Percentiles rank a stretch among this genome's conserved stretches.
phyloP scores from a whole-genome alignment of 2,329 filamentous ascomycete genomes.

The Verticillium isaacii region DNA sequence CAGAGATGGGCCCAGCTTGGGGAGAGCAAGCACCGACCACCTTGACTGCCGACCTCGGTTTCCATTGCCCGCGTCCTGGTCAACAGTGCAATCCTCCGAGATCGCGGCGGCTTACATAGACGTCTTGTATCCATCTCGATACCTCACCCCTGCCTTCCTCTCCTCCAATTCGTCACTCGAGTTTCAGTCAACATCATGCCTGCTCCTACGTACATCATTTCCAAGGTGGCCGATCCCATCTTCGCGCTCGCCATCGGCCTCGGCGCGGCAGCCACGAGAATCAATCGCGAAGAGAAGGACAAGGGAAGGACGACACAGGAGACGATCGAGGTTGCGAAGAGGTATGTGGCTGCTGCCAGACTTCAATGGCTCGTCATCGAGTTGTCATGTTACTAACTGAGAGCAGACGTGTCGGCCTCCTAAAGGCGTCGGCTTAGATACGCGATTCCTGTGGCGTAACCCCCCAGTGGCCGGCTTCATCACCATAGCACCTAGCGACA shows the following conservation, averaged over 20 bases:
- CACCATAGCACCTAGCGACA: slow-evolving; percentile 1
- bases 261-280: slow-evolving; percentile 49
- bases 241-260: slow-evolving; percentile 54
- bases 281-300: slow-evolving; percentile 56
- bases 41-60: neutral
- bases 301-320: slow-evolving; percentile 49
- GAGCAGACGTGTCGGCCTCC: slow-evolving; percentile 16
- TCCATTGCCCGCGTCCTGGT: neutral
- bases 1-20: neutral
- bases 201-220: slow-evolving; percentile 54
- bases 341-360: slow-evolving; percentile 22
- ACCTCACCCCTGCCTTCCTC: too few relatives aligned
- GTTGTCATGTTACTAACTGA: neutral
- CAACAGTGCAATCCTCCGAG: neutral
- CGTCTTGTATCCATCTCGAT: neutral
- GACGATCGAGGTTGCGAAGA: slow-evolving; percentile 41
- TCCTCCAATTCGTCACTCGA: too few relatives aligned
- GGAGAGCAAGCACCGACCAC: neutral
- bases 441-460: neutral
- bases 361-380: neutral
- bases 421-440: neutral
- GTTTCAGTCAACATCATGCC: slow-evolving; percentile 33
- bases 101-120: neutral
- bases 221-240: slow-evolving; percentile 52
- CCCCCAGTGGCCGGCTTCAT: neutral